Evolutionary conservation across 192 early-diverging fungal genomes (phyloP), one percentile per base, ranked within the genome.

Genomic region (Spizellomyces sp.): DNA sequence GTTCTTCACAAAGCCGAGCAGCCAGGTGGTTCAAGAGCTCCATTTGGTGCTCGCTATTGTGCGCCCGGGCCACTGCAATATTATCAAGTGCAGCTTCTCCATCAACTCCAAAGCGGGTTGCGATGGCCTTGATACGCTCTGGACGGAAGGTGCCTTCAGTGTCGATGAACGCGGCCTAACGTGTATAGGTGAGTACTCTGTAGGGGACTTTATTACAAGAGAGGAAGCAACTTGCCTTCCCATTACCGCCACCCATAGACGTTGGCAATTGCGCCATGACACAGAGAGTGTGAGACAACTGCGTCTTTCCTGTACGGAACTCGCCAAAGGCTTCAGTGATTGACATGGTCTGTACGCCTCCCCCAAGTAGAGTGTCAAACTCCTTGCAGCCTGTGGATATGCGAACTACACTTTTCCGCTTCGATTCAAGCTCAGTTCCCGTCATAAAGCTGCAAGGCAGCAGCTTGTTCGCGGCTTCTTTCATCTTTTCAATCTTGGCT

Each of bases 321-420:
- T 94, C 92, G 10, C 93, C 92, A 80, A 94, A 95, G 10, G 84
- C 91, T 75, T 95, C 93, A 4, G 93, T 95, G 57, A 95, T 92
- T 12, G 88, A 85, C 86, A 90, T 89, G 8, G 88, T 86, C 65
- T 94, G 89, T 48, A 95, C 83, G 44, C 93, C 93, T 8, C 92
- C 92, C 59, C 92, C 91, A 8, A 94, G 73, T 14, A 95, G 80
- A 21, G 79, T 79, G 74, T 95, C 93, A n/a, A 94, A 79, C 69
- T 90, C 87, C 67, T 91, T 90, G 56, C 83, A 77, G 5, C 93
- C 93, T 2, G 93, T 94, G 8, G 89, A 84, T 22, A 95, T 89
- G 10, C 74, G 68, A 56, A 91, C 58, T 21, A 94, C 85, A 52
- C 85, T 83, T 60, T 84, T 73, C 69, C 92, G 82, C 56, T 71